phyloP scores from a whole-genome alignment of 768 basidiomycete genomes.

The Porphyrellus cyaneotinctus region DNA sequence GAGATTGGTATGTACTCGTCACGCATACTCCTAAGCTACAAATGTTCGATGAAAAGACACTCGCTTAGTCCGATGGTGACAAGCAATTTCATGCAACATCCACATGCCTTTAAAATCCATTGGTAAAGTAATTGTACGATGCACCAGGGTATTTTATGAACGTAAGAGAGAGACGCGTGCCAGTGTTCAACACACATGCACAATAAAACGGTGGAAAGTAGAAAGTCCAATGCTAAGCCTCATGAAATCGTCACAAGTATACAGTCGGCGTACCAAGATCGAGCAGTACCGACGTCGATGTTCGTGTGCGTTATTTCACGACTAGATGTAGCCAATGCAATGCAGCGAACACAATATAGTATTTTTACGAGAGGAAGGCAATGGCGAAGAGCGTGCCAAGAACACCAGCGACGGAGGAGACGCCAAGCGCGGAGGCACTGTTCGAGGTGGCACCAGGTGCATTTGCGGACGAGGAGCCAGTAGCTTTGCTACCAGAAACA shows the following conservation, averaged over 20 bases:
- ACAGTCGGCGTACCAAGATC: neutral
- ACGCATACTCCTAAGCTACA: no score
- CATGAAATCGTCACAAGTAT: conserved; percentile 2
- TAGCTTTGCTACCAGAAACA: conserved; percentile 9
- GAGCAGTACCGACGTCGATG: neutral
- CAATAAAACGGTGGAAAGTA: neutral
- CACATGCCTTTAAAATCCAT: neutral
- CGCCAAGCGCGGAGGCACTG: conserved; percentile 23
- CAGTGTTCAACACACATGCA: conserved; percentile 25
- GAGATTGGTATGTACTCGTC: no score
- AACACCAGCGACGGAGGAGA: conserved; percentile 33
- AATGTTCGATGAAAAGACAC: no score
- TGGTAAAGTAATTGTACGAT: conserved; percentile 19
- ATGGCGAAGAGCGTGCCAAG: conserved; percentile 36
- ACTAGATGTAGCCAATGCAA: neutral
- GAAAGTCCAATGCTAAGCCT: conserved; percentile 6
- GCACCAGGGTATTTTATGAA: conserved; percentile 16
- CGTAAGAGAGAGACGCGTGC: conserved; percentile 18
- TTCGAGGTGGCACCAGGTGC: conserved; percentile 16
- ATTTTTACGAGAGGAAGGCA: conserved; percentile 36
- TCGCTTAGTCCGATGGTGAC: no score
- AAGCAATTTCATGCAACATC: neutral
- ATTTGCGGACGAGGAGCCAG: conserved; percentile 14
- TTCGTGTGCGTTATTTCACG: conserved; percentile 1
- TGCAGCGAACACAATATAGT: neutral